Conservation (phyloP, 179 eudicot species). For the Corrigiola litoralis region DNA sequence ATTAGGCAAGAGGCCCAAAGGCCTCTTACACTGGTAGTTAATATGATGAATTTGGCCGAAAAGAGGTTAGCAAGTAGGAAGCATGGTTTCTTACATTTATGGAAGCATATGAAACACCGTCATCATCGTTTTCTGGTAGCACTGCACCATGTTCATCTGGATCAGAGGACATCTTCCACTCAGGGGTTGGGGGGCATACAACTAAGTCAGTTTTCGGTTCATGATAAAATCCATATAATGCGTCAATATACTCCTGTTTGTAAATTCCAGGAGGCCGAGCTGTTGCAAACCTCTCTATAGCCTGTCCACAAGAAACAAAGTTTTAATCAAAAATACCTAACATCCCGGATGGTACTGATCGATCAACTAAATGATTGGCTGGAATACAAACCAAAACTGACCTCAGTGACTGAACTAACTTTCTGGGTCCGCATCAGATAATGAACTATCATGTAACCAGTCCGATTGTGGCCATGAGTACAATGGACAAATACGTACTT, state of each 20-base stretch:
- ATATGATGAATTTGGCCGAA: no score
- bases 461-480: slow-evolving; percentile 97
- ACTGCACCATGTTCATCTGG: slow-evolving; percentile 86
- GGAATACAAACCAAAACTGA: slow-evolving; percentile 20
- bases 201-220: slow-evolving; percentile 67
- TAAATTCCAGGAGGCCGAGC: slow-evolving; percentile 95
- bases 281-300: slow-evolving; percentile 61
- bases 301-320: slow-evolving; percentile 40
- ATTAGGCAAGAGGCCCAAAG: no score
- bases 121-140: slow-evolving; percentile 72
- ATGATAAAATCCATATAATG: slow-evolving; percentile 75
- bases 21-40: no score
- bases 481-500: slow-evolving; percentile 85
- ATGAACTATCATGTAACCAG: slow-evolving; percentile 94
- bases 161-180: slow-evolving; percentile 89
- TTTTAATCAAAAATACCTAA: neutral
- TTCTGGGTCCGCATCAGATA: slow-evolving; percentile 79
- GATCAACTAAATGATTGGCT: neutral
- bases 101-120: slow-evolving; percentile 51
- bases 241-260: slow-evolving; percentile 81
- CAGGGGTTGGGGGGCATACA: slow-evolving; percentile 81
- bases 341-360: no score
- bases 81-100: slow-evolving; percentile 41
- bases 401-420: slow-evolving; percentile 68
- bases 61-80: no score